Evolutionary conservation across 2,329 filamentous ascomycete species (phyloP).

Genomic region (Epichloe gansuensis): DNA sequence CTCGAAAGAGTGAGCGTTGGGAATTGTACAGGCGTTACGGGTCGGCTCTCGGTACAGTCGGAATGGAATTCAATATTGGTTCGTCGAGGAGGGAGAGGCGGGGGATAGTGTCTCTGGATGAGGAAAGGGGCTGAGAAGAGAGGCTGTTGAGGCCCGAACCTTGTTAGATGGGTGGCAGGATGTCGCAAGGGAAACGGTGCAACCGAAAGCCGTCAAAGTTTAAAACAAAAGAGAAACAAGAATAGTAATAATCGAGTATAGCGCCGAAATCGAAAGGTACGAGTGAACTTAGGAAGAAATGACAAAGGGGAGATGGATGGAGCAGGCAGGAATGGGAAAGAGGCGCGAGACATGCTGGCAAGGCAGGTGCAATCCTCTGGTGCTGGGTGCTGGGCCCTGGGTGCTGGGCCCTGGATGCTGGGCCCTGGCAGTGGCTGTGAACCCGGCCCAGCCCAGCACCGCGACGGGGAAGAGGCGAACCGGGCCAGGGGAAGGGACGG

Average conservation of each 20-base stretch:
- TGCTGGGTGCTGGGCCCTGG: background rate
- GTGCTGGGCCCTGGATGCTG: too few species aligned
- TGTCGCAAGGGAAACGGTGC: background rate
- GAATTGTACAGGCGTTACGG: background rate
- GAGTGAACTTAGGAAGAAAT: background rate
- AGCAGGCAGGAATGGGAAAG: background rate
- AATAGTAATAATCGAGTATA: background rate
- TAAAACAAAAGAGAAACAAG: background rate
- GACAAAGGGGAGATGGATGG: background rate
- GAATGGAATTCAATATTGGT: background rate
- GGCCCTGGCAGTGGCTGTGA: background rate
- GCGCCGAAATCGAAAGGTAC: background rate
- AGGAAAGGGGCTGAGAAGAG: slow-evolving; percentile 1
- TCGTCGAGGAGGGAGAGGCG: background rate
- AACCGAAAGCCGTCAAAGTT: background rate
- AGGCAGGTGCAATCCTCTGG: background rate
- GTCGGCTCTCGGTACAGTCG: background rate
- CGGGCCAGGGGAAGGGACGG: background rate
- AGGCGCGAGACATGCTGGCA: background rate
- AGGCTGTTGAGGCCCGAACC: background rate
- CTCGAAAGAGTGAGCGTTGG: background rate
- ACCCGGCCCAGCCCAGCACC: background rate
- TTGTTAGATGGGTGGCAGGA: background rate
- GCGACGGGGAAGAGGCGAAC: background rate
- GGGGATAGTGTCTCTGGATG: background rate